These are phyloP conservation scores for Phytophthora boehmeriae DNA, from an alignment of 352 stramenopile genomes.

Conservation along the genomic window DNA sequence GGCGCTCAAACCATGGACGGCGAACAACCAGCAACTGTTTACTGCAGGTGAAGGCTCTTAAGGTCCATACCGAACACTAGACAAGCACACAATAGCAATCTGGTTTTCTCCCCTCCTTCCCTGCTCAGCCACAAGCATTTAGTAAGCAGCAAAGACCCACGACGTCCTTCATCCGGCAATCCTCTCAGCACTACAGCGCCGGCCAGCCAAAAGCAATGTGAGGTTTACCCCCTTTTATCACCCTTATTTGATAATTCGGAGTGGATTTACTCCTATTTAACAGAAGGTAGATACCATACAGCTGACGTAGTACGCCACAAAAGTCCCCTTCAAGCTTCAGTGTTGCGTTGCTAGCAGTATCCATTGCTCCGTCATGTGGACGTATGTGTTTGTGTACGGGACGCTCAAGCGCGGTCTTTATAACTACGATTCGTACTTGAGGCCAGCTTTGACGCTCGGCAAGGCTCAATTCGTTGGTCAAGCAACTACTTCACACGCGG, in stretches of 20 bases:
- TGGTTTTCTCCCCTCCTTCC: conserved; percentile 9
- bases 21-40: conserved; percentile 23
- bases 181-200: neutral
- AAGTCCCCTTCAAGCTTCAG: too few relatives aligned
- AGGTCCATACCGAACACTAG: conserved; percentile 1
- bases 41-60: conserved; percentile 1
- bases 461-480: conserved; percentile 45
- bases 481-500: conserved; percentile 22
- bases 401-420: conserved; percentile 63
- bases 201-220: conserved; percentile 13
- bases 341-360: neutral
- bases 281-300: too few relatives aligned
- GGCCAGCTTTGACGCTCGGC: conserved; percentile 32
- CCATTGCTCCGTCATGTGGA: conserved; percentile 16
- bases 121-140: neutral
- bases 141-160: conserved; percentile 5
- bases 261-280: neutral
- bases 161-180: conserved; percentile 1
- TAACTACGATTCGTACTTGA: conserved; percentile 62
- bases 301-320: too few relatives aligned
- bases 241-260: neutral
- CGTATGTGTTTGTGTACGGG: conserved; percentile 64
- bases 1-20: conserved; percentile 23
- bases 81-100: neutral
- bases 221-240: neutral